These are phyloP conservation scores for Filobasidium floriforme DNA, from an alignment of 768 basidiomycete genomes.

Conservation along the genomic window DNA sequence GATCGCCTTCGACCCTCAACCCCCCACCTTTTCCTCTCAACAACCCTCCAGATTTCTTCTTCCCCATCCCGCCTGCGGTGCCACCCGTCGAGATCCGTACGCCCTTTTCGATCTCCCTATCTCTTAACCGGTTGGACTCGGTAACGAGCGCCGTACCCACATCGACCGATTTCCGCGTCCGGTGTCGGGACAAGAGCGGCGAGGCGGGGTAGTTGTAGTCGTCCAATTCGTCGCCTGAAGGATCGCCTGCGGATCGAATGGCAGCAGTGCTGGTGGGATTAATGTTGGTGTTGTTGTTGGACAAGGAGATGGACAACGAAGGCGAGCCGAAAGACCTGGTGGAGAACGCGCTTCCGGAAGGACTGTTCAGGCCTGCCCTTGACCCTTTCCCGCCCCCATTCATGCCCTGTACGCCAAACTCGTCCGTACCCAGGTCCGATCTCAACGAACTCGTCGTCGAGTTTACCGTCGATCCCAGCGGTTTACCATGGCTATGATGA, in stretches of 20 bases:
- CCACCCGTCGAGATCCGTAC: not conserved
- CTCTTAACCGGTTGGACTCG: not conserved
- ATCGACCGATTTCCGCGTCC: not conserved
- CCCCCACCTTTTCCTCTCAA: not conserved
- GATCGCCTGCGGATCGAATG: not conserved
- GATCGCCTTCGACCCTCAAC: not conserved
- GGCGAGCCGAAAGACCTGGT: not conserved
- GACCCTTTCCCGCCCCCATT: not conserved
- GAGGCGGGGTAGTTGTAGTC: not conserved
- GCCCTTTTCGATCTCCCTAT: slow-evolving; percentile 7
- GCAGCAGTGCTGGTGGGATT: not conserved
- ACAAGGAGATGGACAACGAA: not conserved
- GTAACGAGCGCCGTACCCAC: not conserved
- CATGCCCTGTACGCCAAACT: not conserved
- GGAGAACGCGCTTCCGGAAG: not conserved
- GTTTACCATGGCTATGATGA: too few species aligned
- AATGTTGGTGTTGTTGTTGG: not conserved
- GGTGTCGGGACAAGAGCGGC: not conserved
- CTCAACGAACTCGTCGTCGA: too few species aligned
- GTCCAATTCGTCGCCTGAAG: not conserved
- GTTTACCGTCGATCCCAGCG: too few species aligned
- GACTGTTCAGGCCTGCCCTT: too few species aligned
- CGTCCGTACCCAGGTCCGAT: too few species aligned
- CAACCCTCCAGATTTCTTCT: not conserved
- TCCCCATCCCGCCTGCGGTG: not conserved